Base-by-base conservation (phyloP, 345 rosid genomes). In the Lepidium africanum region DNA sequence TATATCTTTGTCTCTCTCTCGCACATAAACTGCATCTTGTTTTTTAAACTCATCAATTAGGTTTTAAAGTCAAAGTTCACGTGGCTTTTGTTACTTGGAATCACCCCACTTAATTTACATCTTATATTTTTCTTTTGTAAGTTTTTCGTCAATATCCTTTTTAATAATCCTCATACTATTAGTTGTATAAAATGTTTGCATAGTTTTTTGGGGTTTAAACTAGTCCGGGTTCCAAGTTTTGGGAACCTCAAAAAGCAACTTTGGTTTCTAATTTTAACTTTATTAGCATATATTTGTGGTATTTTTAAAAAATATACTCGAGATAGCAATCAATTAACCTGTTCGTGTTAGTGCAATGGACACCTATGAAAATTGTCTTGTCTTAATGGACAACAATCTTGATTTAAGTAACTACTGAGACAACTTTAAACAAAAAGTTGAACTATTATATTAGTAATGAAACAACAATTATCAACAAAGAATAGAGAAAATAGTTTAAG, bases 1-100 rank as follows among this genome's bases (percentile, higher is more conserved):
- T 5, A 6, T 30, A 30, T 46, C 55, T 63, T 2, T 63, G 47
- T 55, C 50, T 71, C 70, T 61, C 62, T 61, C 67, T 70, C 67
- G 46, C 61, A 52, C 21, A 40, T 51, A 27, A 54, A 36, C 21
- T 71, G 49, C 57, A 71, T 52, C 38, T 62, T 53, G 23, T 54
- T 55, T 63, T 45, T 6, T 3, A 15, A 50, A 35, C 27, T 23
- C 32, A 13, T 37, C 32, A 37, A 36, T 71, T 51, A 15, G 58
- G 63, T 55, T 35, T 63, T 50, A 25, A 71, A 71, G 70, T 55
- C 76, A 71, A 71, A 63, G 76, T 55, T 71, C 70, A 71, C 76
- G 54, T 71, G 76, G 35, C 50, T 45, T 63, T 35, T 43, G 23
- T 25, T 45, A 63, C 35, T 71, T 54, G 64, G 76, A 71, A 63